Base-by-base conservation (phyloP, 768 basidiomycete genomes). In the Psilocybe cyanescens region DNA sequence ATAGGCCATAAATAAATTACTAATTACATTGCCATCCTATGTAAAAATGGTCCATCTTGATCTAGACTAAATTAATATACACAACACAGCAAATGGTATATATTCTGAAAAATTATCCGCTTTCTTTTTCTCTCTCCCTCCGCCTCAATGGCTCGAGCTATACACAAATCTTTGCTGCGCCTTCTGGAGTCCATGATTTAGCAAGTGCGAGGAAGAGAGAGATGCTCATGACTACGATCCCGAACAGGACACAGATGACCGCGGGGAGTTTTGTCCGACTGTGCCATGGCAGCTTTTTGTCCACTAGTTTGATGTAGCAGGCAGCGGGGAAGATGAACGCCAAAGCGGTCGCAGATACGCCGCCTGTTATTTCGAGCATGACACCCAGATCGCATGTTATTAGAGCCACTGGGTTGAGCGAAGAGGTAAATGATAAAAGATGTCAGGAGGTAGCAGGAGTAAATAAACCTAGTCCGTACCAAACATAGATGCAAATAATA, bases 341-440 rank as follows among this genome's bases (percentile, higher is more conserved):
- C 8, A 98, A 83, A 0, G 94, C 87, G 0, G 95, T 94, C 4
- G 93, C 93, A 12, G 93, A 93, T 9, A 93, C 84, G n/a, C 97
- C 97, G n/a, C 97, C 97, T 0, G 95, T 96, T 47, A 99, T 91
- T 78, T 99, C 97, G 41, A 99, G 88, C 78, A 97, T 97, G 48
- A 98, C 90, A n/a, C 97, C 97, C 12, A 99, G 84, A 73, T 99
- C 97, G 71, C 95, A 97, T 1, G 97, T 98, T 59, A 95, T 82
- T 57, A 98, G 81, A 4, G 97, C 87, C 61, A 97, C 95, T 96
- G 70, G 52, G 39, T 8, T 8, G 7, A 52, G 2, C 4, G 7
- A 54, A 37, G 8, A 49, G 57, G n/a, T 48, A 29, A 12, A 55
- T 55, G 53, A 55, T 55, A 68, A 14, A 68, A 8, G 16, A 16